These are phyloP conservation scores for Entonaema liquescens DNA, from an alignment of 495 filamentous ascomycete genomes.

Conservation along the genomic window DNA sequence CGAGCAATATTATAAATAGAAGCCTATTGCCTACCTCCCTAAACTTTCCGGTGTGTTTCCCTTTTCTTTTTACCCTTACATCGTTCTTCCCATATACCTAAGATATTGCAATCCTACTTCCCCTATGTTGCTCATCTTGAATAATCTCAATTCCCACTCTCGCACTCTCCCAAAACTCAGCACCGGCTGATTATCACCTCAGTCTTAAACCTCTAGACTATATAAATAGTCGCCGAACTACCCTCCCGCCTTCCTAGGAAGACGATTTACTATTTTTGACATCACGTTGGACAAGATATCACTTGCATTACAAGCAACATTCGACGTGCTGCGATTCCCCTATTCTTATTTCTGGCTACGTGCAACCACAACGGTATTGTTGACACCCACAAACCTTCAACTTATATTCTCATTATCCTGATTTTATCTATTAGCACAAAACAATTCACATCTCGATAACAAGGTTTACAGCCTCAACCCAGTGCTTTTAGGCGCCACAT, in stretches of 20 bases:
- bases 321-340: neutral
- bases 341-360: neutral
- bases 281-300: neutral
- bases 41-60: no score
- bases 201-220: no score
- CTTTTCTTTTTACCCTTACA: no score
- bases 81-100: no score
- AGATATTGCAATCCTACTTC: no score
- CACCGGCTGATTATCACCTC: no score
- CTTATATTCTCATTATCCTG: neutral
- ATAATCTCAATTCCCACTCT: no score
- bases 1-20: no score
- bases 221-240: no score
- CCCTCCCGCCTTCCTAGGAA: neutral
- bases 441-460: slow-evolving; percentile 7
- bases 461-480: slow-evolving; percentile 32
- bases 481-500: slow-evolving; percentile 12
- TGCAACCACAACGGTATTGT: neutral
- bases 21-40: no score
- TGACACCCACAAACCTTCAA: neutral
- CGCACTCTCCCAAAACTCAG: no score
- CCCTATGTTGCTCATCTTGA: no score
- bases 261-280: neutral
- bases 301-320: neutral
- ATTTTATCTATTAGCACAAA: neutral